Percentiles rank a stretch among this genome's conserved stretches.
Conservation (phyloP, 345 rosid genomes). For the Bretschneidera sinensis region DNA sequence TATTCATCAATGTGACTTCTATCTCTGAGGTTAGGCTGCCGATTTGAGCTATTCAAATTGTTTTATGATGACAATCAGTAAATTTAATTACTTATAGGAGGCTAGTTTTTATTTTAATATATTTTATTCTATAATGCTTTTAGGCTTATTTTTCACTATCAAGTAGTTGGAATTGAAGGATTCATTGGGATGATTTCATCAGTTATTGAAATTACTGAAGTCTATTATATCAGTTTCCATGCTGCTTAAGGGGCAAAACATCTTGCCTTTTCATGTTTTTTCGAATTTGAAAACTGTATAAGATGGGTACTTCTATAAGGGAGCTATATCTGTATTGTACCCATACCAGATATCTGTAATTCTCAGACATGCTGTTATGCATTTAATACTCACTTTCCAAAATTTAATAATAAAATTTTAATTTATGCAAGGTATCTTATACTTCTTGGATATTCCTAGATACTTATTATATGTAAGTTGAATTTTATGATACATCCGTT, state of each 20-base stretch:
- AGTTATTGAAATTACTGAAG: not conserved
- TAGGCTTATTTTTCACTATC: not conserved
- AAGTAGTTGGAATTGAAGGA: not conserved
- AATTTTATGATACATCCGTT: too few relatives aligned
- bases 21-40: conserved; percentile 57
- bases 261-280: too few relatives aligned
- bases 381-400: too few relatives aligned
- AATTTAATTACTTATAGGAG: not conserved
- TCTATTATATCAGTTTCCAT: not conserved
- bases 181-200: not conserved
- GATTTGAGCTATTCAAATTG: not conserved
- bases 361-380: too few relatives aligned
- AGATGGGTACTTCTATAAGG: not conserved
- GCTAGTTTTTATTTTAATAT: not conserved
- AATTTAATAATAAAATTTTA: too few relatives aligned
- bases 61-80: not conserved
- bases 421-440: too few relatives aligned
- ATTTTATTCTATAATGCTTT: not conserved
- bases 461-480: too few relatives aligned
- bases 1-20: conserved; percentile 85
- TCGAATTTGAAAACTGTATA: not conserved
- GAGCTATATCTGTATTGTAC: too few relatives aligned
- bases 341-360: not conserved
- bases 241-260: not conserved
- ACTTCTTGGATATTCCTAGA: too few relatives aligned